Conservation (phyloP, 2,329 filamentous ascomycete species). For the Sporothrix humicola region DNA sequence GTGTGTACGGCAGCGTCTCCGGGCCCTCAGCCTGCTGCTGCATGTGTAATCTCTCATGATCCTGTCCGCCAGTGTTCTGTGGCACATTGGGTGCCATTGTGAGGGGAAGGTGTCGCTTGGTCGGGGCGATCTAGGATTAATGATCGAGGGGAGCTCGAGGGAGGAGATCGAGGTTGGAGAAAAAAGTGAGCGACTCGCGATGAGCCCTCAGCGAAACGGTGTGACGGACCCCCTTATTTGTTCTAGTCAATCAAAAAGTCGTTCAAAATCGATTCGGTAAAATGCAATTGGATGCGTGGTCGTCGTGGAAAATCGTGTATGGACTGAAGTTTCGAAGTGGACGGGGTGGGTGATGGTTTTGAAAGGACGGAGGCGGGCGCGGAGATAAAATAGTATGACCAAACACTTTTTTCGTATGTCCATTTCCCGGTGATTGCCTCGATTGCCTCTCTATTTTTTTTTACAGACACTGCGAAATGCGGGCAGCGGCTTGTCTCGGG, state of each 20-base stretch:
- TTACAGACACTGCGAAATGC: not conserved
- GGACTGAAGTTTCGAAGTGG: not conserved
- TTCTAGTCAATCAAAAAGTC: not conserved
- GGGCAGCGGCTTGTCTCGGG: conserved; percentile 24
- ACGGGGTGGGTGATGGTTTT: not conserved
- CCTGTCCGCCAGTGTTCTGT: conserved; percentile 43
- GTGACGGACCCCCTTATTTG: not conserved
- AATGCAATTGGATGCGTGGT: conserved; percentile 6
- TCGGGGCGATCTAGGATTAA: not conserved
- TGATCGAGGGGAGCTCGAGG: not conserved
- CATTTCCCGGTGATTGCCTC: not conserved
- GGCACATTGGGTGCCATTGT: conserved; percentile 32
- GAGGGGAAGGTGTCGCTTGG: not conserved
- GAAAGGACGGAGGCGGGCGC: not conserved
- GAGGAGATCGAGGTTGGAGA: conserved; percentile 1
- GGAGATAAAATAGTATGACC: conserved; percentile 29
- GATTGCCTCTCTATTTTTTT: not conserved
- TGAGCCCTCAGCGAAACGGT: conserved; percentile 29
- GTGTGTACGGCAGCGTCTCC: conserved; percentile 43
- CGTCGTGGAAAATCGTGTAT: not conserved
- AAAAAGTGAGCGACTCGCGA: conserved; percentile 27
- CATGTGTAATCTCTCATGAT: conserved; percentile 48
- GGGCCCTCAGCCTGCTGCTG: conserved; percentile 44
- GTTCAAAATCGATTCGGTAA: not conserved
- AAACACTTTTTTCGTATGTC: conserved; percentile 23